Base-by-base conservation (phyloP, 176 grass and related monocot species). In the Puccinellia tenuiflora region DNA sequence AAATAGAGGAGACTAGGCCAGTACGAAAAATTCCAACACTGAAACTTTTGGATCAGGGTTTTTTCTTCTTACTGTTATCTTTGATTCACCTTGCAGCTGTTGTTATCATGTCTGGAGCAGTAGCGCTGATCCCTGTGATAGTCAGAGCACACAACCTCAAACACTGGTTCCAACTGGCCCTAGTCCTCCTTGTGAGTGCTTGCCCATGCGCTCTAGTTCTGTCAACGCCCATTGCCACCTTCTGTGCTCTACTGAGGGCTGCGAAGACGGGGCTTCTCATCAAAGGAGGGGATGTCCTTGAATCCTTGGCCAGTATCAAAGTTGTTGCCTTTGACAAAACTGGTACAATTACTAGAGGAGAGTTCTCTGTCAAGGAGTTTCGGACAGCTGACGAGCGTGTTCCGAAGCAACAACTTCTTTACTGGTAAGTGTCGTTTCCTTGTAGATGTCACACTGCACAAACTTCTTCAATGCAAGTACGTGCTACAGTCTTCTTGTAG, bases 251-350 rank as follows among this genome's bases (percentile, higher is more conserved):
- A 13, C 87, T 96, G 4, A 96, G 83, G 59, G 93, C 97, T 2
- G 91, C 97, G 3, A 90, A 85, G 70, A 84, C 76, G 6, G 97
- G 97, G 12, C 85, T 99, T 43, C 86, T 99, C 28, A 83, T 99
- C 64, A 99, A 99, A 86, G 97, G 97, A 81, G 97, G 96, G 16
- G 93, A 99, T 81, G 89, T 96, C 75, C 91, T 99, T 30, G 97
- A 99, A 94, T 83, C 81, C 68, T 43, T 99, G 66, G 87, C 93
- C 2, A 83, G 35, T 15, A 86, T 92, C 45, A 94, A 89, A 74
- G 86, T 96, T 54, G 93, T 91, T 2, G 93, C 93, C 29, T 96
- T 99, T 33, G 97, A 99, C 68, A 99, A 99, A 87, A 99, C 93
- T 6, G 93, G 97, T 51, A 99, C 97, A 45, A 90, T 99, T 30